These are phyloP conservation scores for Aschersonia sp. DNA, from an alignment of 2,329 filamentous ascomycete genomes.

Conservation along the genomic window DNA sequence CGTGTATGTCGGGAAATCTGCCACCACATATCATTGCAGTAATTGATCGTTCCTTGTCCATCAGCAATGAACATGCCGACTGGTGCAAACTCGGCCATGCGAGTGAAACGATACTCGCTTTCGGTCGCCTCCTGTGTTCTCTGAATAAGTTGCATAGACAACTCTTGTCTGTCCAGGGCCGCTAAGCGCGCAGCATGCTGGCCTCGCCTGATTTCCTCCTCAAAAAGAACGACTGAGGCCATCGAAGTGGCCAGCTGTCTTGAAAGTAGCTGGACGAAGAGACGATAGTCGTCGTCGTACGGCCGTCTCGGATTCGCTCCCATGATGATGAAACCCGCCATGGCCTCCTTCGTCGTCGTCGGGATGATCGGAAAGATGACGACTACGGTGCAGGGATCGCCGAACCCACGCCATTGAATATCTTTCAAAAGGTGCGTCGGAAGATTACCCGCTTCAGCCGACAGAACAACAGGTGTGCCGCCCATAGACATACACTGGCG, in stretches of 20 bases:
- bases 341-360: conserved; percentile 53
- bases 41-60: conserved; percentile 54
- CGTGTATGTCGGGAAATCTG: conserved; percentile 54
- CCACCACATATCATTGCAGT: conserved; percentile 71
- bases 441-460: conserved; percentile 51
- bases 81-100: conserved; percentile 73
- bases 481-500: conserved; percentile 56
- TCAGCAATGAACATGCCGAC: conserved; percentile 81
- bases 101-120: conserved; percentile 65
- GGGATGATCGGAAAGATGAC: conserved; percentile 70
- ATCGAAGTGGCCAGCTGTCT: conserved; percentile 67
- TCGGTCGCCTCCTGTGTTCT: conserved; percentile 47
- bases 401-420: conserved; percentile 56
- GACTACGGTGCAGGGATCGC: conserved; percentile 53
- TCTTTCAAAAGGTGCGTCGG: conserved; percentile 50
- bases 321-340: conserved; percentile 66
- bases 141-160: conserved; percentile 60
- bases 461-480: conserved; percentile 52
- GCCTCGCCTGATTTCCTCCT: conserved; percentile 66
- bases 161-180: conserved; percentile 60
- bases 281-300: conserved; percentile 66
- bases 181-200: conserved; percentile 61
- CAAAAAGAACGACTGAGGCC: conserved; percentile 69
- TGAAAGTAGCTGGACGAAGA: conserved; percentile 63
- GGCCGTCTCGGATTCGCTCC: conserved; percentile 66